A percentile compares a stretch with the other conserved stretches of the same genome.
Conservation (phyloP, 257 asterid genomes). For the Lithospermum erythrorhizon region DNA sequence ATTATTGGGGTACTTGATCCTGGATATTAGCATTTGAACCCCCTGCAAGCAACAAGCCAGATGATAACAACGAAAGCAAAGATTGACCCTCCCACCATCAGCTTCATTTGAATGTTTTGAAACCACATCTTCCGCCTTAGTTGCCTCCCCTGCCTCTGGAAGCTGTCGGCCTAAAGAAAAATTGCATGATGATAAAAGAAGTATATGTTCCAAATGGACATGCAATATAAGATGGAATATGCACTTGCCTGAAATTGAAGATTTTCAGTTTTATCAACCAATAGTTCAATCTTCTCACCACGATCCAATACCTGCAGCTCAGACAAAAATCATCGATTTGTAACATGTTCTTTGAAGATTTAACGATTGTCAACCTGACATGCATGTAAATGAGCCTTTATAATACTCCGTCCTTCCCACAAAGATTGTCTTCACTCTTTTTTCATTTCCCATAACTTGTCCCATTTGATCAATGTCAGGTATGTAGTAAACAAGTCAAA, state of each 20-base stretch:
- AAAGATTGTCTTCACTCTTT: too few relatives aligned
- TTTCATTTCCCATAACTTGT: too few relatives aligned
- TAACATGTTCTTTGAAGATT: too few relatives aligned
- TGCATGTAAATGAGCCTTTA: too few relatives aligned
- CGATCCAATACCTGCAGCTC: constrained; percentile 78
- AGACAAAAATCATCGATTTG: not conserved
- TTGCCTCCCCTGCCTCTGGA: constrained; percentile 95
- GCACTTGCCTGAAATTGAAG: constrained; percentile 84
- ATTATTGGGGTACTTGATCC: not conserved
- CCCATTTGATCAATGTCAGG: too few relatives aligned
- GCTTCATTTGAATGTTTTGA: constrained; percentile 77
- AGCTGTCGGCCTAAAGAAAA: constrained; percentile 76
- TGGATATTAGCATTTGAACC: constrained; percentile 23
- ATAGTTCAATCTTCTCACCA: constrained; percentile 88
- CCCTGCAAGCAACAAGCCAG: constrained; percentile 61
- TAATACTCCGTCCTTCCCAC: too few relatives aligned
- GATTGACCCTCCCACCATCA: constrained; percentile 60
- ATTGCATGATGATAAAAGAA: not conserved
- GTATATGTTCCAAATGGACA: not conserved
- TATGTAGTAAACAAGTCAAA: too few relatives aligned
- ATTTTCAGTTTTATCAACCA: constrained; percentile 88
- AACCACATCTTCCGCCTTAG: constrained; percentile 92
- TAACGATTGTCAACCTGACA: not conserved
- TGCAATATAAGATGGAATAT: constrained; percentile 1
- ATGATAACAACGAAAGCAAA: constrained; percentile 35